phyloP scores from a whole-genome alignment of 495 filamentous ascomycete species.

The Penicillium atrosanguineum region DNA sequence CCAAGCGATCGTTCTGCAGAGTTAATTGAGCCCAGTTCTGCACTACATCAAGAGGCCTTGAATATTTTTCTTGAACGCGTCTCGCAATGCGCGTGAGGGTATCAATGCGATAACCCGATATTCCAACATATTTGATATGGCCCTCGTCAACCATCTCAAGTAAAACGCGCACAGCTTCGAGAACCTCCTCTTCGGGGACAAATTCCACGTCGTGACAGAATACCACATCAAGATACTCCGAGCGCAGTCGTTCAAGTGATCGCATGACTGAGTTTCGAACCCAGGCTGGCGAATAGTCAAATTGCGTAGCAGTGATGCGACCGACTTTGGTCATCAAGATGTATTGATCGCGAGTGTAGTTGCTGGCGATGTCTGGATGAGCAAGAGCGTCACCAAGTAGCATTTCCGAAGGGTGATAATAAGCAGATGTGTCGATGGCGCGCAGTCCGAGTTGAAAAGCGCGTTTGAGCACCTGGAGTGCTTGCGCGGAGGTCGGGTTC shows the following conservation, averaged over 20 bases:
- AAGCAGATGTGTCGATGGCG: conserved; percentile 87
- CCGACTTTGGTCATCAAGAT: conserved; percentile 62
- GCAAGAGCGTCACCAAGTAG: conserved; percentile 73
- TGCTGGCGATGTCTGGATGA: conserved; percentile 45
- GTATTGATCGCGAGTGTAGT: conserved; percentile 50
- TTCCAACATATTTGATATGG: conserved; percentile 72
- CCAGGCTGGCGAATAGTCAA: conserved; percentile 57
- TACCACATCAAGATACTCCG: conserved; percentile 59
- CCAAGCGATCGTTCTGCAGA: conserved; percentile 69
- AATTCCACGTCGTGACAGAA: conserved; percentile 68
- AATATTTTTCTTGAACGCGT: conserved; percentile 59
- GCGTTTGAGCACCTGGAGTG: conserved; percentile 63
- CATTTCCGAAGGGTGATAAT: conserved; percentile 83
- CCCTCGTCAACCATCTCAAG: conserved; percentile 64
- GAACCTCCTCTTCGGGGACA: conserved; percentile 49
- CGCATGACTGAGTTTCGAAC: conserved; percentile 50
- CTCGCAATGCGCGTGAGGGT: conserved; percentile 63
- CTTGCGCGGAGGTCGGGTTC: conserved; percentile 65
- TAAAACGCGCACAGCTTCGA: conserved; percentile 59
- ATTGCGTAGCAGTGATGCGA: conserved; percentile 46
- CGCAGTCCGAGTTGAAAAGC: conserved; percentile 68
- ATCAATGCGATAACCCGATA: conserved; percentile 74
- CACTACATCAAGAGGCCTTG: conserved; percentile 76
- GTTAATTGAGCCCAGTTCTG: conserved; percentile 84
- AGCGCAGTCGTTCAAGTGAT: conserved; percentile 50